Conservation (phyloP, 148 eudicot species). For the Nyssa sinensis region DNA sequence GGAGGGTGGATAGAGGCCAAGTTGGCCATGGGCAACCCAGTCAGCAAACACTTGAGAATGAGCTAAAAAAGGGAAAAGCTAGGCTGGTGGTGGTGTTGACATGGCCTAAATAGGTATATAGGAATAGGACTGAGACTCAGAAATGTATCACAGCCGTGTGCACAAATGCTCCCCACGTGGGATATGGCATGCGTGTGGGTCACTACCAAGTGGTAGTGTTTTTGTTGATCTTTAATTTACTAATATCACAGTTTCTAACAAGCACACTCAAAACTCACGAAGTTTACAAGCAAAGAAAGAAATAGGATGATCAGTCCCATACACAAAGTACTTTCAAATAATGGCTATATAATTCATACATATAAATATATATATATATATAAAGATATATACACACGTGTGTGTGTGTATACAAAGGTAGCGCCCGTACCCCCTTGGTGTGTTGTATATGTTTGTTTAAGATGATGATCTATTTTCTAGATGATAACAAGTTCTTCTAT, state of each 20-base stretch:
- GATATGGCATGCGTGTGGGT: constrained; percentile 11
- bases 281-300: neutral
- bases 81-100: constrained; percentile 13
- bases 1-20: too few relatives aligned
- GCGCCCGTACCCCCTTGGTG: too few relatives aligned
- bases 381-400: too few relatives aligned
- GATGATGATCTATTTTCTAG: too few relatives aligned
- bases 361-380: too few relatives aligned
- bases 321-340: constrained; percentile 8
- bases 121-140: neutral
- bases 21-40: constrained; percentile 11
- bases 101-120: neutral
- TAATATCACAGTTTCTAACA: neutral
- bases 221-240: neutral
- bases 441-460: too few relatives aligned
- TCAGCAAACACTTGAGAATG: constrained; percentile 21
- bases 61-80: neutral
- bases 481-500: too few relatives aligned
- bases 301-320: constrained; percentile 14
- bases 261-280: too few relatives aligned
- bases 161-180: constrained; percentile 15
- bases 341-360: neutral
- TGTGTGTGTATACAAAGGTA: too few relatives aligned
- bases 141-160: constrained; percentile 2
- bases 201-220: neutral